Evolutionary conservation across 2,329 filamentous ascomycete species (phyloP).

Genomic region (Cylindrodendrum hubeiense): DNA sequence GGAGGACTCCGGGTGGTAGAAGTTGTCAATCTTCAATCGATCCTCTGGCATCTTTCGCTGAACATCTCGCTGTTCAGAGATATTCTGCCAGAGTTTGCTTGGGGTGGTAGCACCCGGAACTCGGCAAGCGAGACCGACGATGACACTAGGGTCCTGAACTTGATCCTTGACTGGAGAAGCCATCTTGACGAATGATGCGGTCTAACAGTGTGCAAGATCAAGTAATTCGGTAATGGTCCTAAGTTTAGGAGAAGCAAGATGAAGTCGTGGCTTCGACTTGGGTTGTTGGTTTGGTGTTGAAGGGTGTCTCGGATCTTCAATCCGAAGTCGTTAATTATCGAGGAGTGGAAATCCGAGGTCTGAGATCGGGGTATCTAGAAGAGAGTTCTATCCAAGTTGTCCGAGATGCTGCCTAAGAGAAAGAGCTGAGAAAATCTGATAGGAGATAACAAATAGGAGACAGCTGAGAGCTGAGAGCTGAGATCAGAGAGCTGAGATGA

Average conservation of each 20-base stretch:
- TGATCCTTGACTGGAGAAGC: conserved; percentile 20
- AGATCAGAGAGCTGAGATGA: conserved; percentile 13
- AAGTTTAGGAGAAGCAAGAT: background rate
- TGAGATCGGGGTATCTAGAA: conserved; percentile 1
- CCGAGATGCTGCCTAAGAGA: conserved; percentile 9
- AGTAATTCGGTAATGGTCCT: background rate
- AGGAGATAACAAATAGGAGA: conserved; percentile 10
- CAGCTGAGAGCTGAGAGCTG: background rate
- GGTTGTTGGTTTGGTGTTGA: background rate
- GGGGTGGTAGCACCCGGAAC: conserved; percentile 33
- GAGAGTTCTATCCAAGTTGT: conserved; percentile 1
- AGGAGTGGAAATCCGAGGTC: background rate
- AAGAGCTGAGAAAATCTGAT: conserved; percentile 6
- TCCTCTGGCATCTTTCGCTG: conserved; percentile 53
- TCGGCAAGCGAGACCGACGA: conserved; percentile 48
- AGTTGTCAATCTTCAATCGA: conserved; percentile 58
- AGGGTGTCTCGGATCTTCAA: background rate
- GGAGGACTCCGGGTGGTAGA: conserved; percentile 51
- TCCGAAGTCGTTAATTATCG: background rate
- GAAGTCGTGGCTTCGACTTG: background rate
- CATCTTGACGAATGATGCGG: conserved; percentile 26
- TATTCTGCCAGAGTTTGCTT: conserved; percentile 46
- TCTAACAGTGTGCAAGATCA: background rate
- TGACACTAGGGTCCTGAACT: conserved; percentile 48
- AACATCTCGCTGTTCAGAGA: conserved; percentile 50